phyloP scores from a whole-genome alignment of 371 early-diverging fungal genomes.

The Mortierella sp. region DNA sequence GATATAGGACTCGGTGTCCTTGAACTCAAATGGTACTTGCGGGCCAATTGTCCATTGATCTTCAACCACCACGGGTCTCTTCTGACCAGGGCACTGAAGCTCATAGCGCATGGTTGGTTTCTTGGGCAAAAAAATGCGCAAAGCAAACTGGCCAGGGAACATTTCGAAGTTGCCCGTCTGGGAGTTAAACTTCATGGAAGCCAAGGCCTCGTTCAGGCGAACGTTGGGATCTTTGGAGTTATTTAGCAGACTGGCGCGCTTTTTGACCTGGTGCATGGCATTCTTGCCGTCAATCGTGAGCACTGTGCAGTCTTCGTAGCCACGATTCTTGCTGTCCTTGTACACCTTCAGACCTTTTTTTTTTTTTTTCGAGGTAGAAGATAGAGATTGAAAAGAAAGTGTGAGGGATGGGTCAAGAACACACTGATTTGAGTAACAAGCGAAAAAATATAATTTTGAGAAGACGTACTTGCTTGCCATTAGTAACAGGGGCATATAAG shows the following conservation, averaged over 20 bases:
- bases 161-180: not conserved
- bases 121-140: slow-evolving; percentile 7
- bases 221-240: slow-evolving; percentile 22
- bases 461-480: slow-evolving; percentile 13
- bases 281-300: slow-evolving; percentile 20
- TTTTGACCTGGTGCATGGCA: slow-evolving; percentile 10
- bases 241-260: slow-evolving; percentile 4
- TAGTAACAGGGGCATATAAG: slow-evolving; percentile 21
- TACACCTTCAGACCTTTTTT: slow-evolving; percentile 15
- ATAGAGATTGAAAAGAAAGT: no score
- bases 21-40: slow-evolving; percentile 1
- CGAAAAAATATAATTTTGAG: not conserved
- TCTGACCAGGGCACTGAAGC: slow-evolving; percentile 6
- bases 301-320: slow-evolving; percentile 18
- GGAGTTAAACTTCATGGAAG: not conserved
- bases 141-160: slow-evolving; percentile 8
- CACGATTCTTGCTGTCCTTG: not conserved
- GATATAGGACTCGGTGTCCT: slow-evolving; percentile 11
- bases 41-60: slow-evolving; percentile 8
- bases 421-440: no score
- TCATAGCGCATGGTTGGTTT: slow-evolving; percentile 3
- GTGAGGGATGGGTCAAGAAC: no score
- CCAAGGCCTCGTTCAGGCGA: slow-evolving; percentile 27
- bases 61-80: not conserved
- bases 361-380: no score